Base-by-base conservation (phyloP, 306 rosid species). In the Astragalus membranaceus region DNA sequence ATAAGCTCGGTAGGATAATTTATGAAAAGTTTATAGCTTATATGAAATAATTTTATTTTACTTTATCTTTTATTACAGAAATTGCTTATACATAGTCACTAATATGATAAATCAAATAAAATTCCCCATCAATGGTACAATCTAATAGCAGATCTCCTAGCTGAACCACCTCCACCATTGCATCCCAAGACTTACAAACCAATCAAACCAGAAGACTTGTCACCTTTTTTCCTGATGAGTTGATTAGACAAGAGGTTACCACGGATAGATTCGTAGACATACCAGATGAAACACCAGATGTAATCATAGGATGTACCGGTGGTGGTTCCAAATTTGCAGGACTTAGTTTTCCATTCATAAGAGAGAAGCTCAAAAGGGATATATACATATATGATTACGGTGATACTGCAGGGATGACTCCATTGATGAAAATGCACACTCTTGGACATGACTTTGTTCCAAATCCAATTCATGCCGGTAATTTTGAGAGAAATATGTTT, bases 291-390 rank as follows among this genome's bases (percentile, higher is more conserved):
- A 88, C 83, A 5, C 97, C 98, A 0, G 96, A 94, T 75, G 73
- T 94, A n/a, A 87, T 94, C 72, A 87, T 94, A 52, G 97, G 97
- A 12, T 94, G 98, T 46, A 90, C 96, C 0, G 98, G 98, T 12
- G 97, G 98, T 15, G 98, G 98, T 6, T 94, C 97, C 52, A 94
- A 94, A 72, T 94, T 94, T 75, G 98, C 90, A 12, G 98, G 97
- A 53, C 92, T 90, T 12, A 84, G 92, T 81, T 94, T 94, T 68
- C 98, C 98, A 1, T 94, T 90, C 85, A 75, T 90, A 11, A 78
- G 96, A 11, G 97, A 94, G 80, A 94, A 88, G 70, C 92, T 94
- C 98, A 29, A 87, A 84, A 79, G 98, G 98, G 26, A 61, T 85
- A 1, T 93, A 90, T 65, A 23, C 89, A n/a, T n/a, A 5, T 90